Percentiles rank a stretch among this genome's conserved stretches.
These are phyloP conservation scores for Eleusine indica DNA, from an alignment of 176 grass and related monocot genomes.

Conservation along the genomic window DNA sequence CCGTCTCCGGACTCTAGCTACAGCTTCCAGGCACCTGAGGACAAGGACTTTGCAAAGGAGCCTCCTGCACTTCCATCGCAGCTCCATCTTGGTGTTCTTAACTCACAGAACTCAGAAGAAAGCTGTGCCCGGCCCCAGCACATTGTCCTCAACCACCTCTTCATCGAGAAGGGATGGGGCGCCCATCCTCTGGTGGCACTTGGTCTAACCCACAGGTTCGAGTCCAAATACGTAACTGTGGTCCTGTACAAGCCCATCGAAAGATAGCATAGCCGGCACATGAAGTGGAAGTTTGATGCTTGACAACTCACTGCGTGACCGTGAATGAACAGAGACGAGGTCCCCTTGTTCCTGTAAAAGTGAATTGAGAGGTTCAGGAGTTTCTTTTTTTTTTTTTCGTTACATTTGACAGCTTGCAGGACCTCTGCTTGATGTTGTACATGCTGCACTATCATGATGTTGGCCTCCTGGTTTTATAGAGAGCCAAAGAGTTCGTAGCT, in stretches of 20 bases:
- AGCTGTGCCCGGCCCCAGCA: slow-evolving; percentile 73
- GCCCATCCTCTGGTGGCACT: slow-evolving; percentile 80
- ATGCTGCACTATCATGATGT: slow-evolving; percentile 34
- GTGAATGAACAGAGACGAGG: slow-evolving; percentile 31
- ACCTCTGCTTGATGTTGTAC: slow-evolving; percentile 47
- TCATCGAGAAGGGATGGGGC: slow-evolving; percentile 86
- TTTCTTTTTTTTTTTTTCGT: slow-evolving; percentile 20
- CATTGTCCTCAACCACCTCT: slow-evolving; percentile 94
- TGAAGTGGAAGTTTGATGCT: slow-evolving; percentile 46
- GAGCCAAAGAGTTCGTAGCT: slow-evolving; percentile 6
- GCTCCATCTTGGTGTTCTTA: slow-evolving; percentile 75
- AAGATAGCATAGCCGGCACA: slow-evolving; percentile 46
- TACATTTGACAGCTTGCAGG: slow-evolving; percentile 39
- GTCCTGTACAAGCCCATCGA: slow-evolving; percentile 91
- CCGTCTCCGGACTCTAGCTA: slow-evolving; percentile 85
- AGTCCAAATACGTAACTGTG: slow-evolving; percentile 92
- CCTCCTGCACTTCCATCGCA: slow-evolving; percentile 81
- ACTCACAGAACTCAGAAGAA: slow-evolving; percentile 69
- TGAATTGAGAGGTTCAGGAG: slow-evolving; percentile 42
- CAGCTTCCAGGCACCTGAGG: slow-evolving; percentile 65
- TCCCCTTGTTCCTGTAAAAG: slow-evolving; percentile 46
- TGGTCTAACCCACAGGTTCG: slow-evolving; percentile 90
- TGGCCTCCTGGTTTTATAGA: slow-evolving; percentile 21
- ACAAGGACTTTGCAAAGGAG: slow-evolving; percentile 92
- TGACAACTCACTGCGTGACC: slow-evolving; percentile 51